phyloP scores from a whole-genome alignment of 352 stramenopile genomes.

The Phytophthora pistaciae region DNA sequence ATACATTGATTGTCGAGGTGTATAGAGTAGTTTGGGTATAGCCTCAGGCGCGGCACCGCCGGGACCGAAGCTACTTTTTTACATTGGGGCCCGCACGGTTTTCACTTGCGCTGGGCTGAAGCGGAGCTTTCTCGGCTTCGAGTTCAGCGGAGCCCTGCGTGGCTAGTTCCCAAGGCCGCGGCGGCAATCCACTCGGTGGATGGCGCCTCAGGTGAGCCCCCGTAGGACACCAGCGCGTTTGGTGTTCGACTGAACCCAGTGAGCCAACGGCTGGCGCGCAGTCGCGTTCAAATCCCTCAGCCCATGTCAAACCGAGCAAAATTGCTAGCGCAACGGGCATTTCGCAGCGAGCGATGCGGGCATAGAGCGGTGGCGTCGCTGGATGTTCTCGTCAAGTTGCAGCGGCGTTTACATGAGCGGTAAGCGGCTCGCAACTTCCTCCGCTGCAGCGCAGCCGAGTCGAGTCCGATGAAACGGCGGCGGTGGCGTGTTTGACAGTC shows the following conservation, averaged over 20 bases:
- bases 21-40: constrained; percentile 10
- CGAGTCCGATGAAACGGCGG: constrained; percentile 8
- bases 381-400: constrained; percentile 44
- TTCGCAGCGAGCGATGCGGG: constrained; percentile 10
- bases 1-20: neutral
- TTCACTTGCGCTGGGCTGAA: neutral
- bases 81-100: neutral
- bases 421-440: too few species aligned
- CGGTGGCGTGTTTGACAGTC: constrained; percentile 25
- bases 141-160: neutral
- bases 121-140: neutral
- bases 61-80: neutral
- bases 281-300: constrained; percentile 25
- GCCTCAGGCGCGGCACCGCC: neutral
- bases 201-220: neutral
- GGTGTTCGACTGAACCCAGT: constrained; percentile 28
- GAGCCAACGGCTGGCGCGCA: constrained; percentile 11
- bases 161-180: neutral
- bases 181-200: neutral
- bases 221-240: constrained; percentile 27
- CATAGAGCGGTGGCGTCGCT: constrained; percentile 24
- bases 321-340: neutral
- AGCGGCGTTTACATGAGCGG: constrained; percentile 8
- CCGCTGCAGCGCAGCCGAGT: neutral
- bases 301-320: constrained; percentile 15